phyloP scores from a whole-genome alignment of 2,329 filamentous ascomycete species.

The Diaporthe eres region DNA sequence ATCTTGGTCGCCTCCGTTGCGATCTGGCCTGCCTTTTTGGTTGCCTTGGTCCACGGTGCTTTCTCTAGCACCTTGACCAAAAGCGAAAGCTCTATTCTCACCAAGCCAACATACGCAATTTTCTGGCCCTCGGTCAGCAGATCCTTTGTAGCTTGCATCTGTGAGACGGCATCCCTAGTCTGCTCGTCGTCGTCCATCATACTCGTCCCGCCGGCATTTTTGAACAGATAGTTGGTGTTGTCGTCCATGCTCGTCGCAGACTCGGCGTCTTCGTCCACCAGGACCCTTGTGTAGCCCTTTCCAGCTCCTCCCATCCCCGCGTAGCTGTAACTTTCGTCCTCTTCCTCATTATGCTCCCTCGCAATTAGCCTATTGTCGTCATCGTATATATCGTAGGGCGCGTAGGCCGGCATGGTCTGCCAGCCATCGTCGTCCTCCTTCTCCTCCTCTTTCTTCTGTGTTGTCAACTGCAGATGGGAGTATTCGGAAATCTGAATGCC shows the following conservation, averaged over 20 bases:
- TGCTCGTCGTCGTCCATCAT: constrained; percentile 82
- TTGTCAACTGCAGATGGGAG: constrained; percentile 86
- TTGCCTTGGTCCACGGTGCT: constrained; percentile 70
- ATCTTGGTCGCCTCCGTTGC: constrained; percentile 87
- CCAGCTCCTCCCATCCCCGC: constrained; percentile 87
- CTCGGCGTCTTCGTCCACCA: constrained; percentile 87
- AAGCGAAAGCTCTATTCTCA: constrained; percentile 82
- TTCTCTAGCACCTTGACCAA: constrained; percentile 80
- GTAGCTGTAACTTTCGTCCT: constrained; percentile 78
- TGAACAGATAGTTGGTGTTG: constrained; percentile 96
- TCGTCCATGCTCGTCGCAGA: constrained; percentile 98
- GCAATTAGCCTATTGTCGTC: constrained; percentile 92
- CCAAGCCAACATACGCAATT: constrained; percentile 94
- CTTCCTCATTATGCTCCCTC: constrained; percentile 79
- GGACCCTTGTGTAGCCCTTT: constrained; percentile 95
- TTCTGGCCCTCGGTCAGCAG: constrained; percentile 94
- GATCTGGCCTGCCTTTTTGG: constrained; percentile 79
- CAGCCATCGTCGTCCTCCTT: constrained; percentile 76
- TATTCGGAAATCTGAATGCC: constrained; percentile 78
- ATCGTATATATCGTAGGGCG: constrained; percentile 94
- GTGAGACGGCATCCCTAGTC: constrained; percentile 85
- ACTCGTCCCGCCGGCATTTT: constrained; percentile 73
- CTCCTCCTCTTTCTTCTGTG: constrained; percentile 62
- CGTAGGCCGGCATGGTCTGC: constrained; percentile 96
- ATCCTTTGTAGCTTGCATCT: constrained; percentile 96